These are phyloP conservation scores for Phytophthora pini DNA, from an alignment of 352 stramenopile species.

Conservation along the genomic window DNA sequence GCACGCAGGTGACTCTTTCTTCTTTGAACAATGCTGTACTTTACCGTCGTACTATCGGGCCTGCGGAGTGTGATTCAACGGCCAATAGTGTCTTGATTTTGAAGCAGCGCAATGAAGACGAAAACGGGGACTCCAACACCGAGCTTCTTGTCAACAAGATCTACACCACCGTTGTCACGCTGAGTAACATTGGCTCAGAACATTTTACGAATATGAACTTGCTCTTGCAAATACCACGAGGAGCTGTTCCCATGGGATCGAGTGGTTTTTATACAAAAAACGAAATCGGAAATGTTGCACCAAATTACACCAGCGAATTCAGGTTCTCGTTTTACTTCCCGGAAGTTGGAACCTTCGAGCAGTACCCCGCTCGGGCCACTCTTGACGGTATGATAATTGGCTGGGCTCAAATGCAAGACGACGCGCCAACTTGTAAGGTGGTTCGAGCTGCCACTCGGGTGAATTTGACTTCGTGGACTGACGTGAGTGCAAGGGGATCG, in stretches of 20 bases:
- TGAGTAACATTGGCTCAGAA: slow-evolving; percentile 61
- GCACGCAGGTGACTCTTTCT: slow-evolving; percentile 24
- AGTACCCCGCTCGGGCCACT: slow-evolving; percentile 61
- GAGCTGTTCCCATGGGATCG: slow-evolving; percentile 49
- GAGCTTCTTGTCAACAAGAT: slow-evolving; percentile 61
- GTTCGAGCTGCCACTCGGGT: slow-evolving; percentile 38
- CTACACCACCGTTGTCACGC: slow-evolving; percentile 57
- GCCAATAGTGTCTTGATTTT: slow-evolving; percentile 56
- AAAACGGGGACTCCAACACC: slow-evolving; percentile 18
- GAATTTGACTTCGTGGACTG: slow-evolving; percentile 66
- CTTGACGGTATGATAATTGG: slow-evolving; percentile 45
- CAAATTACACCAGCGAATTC: slow-evolving; percentile 52
- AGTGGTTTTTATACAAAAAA: slow-evolving; percentile 61
- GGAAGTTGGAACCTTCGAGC: slow-evolving; percentile 43
- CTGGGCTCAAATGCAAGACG: slow-evolving; percentile 36
- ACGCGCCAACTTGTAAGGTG: slow-evolving; percentile 30
- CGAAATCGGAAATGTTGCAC: slow-evolving; percentile 36
- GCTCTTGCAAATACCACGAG: slow-evolving; percentile 73
- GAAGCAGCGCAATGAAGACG: slow-evolving; percentile 53
- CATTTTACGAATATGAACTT: slow-evolving; percentile 46
- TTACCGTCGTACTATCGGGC: slow-evolving; percentile 58
- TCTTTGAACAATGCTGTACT: slow-evolving; percentile 42
- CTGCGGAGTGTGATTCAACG: slow-evolving; percentile 21
- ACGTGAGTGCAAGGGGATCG: slow-evolving; percentile 54
- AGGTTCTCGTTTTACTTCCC: slow-evolving; percentile 73